Conservation (phyloP, 2,329 filamentous ascomycete species). For the Neophaeococcomyces mojaviensis region DNA sequence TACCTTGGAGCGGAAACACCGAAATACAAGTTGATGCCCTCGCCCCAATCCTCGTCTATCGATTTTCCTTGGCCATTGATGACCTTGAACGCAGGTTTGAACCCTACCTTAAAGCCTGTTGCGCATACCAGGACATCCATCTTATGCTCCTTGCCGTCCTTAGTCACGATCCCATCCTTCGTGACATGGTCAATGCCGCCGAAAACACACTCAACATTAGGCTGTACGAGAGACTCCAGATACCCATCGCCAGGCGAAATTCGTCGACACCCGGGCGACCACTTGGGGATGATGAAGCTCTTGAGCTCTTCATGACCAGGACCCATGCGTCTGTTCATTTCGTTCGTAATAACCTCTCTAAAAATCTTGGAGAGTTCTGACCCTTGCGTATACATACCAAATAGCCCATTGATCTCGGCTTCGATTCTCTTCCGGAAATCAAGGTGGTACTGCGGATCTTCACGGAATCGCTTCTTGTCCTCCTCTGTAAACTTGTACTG, state of each 20-base stretch:
- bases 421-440: constrained; percentile 26
- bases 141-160: constrained; percentile 27
- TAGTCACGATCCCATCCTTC: constrained; percentile 24
- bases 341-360: constrained; percentile 7
- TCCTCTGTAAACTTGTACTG: constrained; percentile 21
- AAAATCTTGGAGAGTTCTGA: constrained; percentile 2
- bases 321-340: constrained; percentile 19
- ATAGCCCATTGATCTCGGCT: constrained; percentile 23
- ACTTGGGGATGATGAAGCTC: constrained; percentile 19
- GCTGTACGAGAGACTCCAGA: constrained; percentile 21
- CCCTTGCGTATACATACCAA: constrained; percentile 12
- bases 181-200: constrained; percentile 15
- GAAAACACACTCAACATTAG: constrained; percentile 21
- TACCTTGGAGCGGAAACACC: constrained; percentile 9
- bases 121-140: constrained; percentile 31
- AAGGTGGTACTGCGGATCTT: constrained; percentile 22
- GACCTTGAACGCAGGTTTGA: constrained; percentile 28
- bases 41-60: constrained; percentile 7
- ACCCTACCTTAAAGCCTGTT: constrained; percentile 30
- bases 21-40: constrained; percentile 9
- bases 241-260: constrained; percentile 19
- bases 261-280: constrained; percentile 7
- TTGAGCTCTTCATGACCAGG: constrained; percentile 15
- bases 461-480: constrained; percentile 15
- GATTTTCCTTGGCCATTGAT: constrained; percentile 10